Conservation (phyloP, 2,329 filamentous ascomycete genomes). For the Cladophialophora yegresii region DNA sequence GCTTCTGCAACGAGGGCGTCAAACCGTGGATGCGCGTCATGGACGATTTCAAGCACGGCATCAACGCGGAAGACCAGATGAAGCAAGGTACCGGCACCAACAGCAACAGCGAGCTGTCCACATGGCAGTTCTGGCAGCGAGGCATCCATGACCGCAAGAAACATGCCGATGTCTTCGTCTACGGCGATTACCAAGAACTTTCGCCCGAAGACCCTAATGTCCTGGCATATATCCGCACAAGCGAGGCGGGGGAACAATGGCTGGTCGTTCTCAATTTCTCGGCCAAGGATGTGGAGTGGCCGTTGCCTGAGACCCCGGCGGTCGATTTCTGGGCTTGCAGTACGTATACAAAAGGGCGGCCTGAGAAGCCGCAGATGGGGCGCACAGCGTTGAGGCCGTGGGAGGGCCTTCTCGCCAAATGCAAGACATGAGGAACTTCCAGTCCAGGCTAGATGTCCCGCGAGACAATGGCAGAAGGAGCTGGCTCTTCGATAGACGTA, state of each 20-base stretch:
- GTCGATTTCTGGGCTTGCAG: constrained; percentile 34
- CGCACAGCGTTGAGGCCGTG: constrained; percentile 31
- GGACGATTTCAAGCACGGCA: constrained; percentile 52
- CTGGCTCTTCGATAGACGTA: too few relatives aligned
- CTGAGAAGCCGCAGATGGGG: constrained; percentile 29
- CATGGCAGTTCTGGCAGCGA: constrained; percentile 38
- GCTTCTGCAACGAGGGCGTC: constrained; percentile 33
- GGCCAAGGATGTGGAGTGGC: constrained; percentile 34
- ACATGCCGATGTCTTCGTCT: constrained; percentile 36
- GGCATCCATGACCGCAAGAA: constrained; percentile 33
- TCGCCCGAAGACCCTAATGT: constrained; percentile 28
- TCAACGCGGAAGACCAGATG: constrained; percentile 62
- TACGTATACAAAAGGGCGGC: constrained; percentile 30
- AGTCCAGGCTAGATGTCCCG: background rate
- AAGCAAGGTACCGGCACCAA: constrained; percentile 20
- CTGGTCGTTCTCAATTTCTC: constrained; percentile 37
- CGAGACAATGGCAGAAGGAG: background rate
- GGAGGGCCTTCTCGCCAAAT: constrained; percentile 36
- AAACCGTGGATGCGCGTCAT: constrained; percentile 63
- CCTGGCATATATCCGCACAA: constrained; percentile 32
- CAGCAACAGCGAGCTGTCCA: constrained; percentile 26
- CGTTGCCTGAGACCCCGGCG: constrained; percentile 26
- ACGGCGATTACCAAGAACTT: constrained; percentile 36
- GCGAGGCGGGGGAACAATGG: constrained; percentile 26
- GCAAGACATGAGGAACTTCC: constrained; percentile 3